Evolutionary conservation across 2,329 filamentous ascomycete species (phyloP), one percentile per base, ranked within the genome.

Genomic region (Calycina marina): DNA sequence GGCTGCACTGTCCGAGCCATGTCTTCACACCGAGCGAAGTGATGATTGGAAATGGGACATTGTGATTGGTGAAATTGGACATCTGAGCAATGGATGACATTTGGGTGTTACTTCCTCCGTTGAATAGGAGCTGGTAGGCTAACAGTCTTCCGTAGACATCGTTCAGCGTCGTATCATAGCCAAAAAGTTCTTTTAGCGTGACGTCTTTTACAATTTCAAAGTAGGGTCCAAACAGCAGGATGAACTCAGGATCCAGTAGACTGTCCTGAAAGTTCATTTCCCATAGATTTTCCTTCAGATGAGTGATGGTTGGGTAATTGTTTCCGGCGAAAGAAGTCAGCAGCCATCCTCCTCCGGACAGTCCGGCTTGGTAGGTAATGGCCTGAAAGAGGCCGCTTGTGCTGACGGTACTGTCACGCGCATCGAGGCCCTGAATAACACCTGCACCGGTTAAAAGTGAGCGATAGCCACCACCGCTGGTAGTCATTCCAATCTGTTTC

Each of bases 281-380:
- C 61, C 60, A 65, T 3, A 62, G 44, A 9, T 47, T 51, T 11
- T 54, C 45, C 16, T 50, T 45, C 4, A 65, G 45, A 17, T 48
- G 50, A 4, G 52, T 54, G 30, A 64, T 51, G 2, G 59, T 63
- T 2, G 59, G 57, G 44, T 56, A 62, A 38, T 63, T 58, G 45
- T 62, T 63, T 5, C 58, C 60, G 8, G 55, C 53, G 12, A 63
- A 33, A 2, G 60, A 61, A 3, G 56, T 56, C 1, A 63, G 41
- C n/a, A 65, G 48, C 62, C 61, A 65, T 2, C 48, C 43, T 24
- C 62, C 61, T 15, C 60, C 59, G n/a, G 60, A 62, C 3, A 65
- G 48, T 6, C 56, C 61, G 28, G 56, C 46, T 25, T 63, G 54
- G 39, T 65, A 65, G 3, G 60, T 62, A 8, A 63, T 30, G 4